Base-by-base conservation (phyloP, 805 yeast species). In the Lipomyces chichibuensis region DNA sequence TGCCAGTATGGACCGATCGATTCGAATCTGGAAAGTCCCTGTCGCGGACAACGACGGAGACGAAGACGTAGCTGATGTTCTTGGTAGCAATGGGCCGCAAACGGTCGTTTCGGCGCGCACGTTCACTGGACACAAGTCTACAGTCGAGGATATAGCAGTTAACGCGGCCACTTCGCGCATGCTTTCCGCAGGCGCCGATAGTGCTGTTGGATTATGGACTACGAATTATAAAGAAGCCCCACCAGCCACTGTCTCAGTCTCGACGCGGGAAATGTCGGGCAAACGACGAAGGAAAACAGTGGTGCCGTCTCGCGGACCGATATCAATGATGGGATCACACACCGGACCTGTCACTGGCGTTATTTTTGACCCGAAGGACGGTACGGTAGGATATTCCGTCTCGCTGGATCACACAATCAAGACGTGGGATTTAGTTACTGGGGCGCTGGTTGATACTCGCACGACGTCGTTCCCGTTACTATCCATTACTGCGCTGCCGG, bases 361-460 rank as follows among this genome's bases (percentile, higher is more conserved):
- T 29, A 82, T 86, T 14, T 91, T 92, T 76, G 97, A 91, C 74
- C 75, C 81, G 2, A 80, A 81, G 25, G 98, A 94, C 77, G 70
- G 83, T 57, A 85, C 96, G 0, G 97, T 94, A 4, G 97, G 89
- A 11, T 94, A 95, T 79, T 92, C 98, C 0, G 97, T 91, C 1
- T 90, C 98, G 5, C 97, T 92, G 77, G 98, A 95, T 80, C 99
- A 95, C 77, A 87, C 97, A 0, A 87, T 95, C 71, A 90, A 90
- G 75, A 95, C 99, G 0, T 95, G 98, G 98, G 99, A 95, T 82
- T 82, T 95, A 74, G 90, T 91, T 20, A 93, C 98, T 1, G 82
- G 90, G 13, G 85, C 91, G 71, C 87, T 92, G 74, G 89, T 95
- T 35, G 97, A 92, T 76, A 90, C 98, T 3, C 88, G 90, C 78